Evolutionary conservation across 176 grass and related monocot genomes (phyloP).

Genomic region (Panicum miliaceum): DNA sequence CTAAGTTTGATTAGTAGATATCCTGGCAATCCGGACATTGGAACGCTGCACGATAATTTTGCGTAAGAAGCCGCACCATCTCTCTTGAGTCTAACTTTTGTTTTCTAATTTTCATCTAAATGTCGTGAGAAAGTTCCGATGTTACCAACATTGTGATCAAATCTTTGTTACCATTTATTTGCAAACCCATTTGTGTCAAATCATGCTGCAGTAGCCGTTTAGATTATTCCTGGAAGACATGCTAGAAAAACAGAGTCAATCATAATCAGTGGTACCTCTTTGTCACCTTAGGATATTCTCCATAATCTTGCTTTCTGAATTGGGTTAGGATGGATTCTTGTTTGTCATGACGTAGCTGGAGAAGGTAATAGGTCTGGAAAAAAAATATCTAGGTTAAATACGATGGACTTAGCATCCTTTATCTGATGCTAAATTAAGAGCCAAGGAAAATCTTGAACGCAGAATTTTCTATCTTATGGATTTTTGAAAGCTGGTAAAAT

Average conservation of each 20-base stretch:
- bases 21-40: conserved; percentile 59
- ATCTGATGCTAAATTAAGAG: not conserved
- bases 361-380: conserved; percentile 1
- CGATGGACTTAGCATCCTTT: not conserved
- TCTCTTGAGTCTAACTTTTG: not conserved
- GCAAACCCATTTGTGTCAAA: not conserved
- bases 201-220: not conserved
- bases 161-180: not conserved
- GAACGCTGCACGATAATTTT: conserved; percentile 87
- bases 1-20: conserved; percentile 58
- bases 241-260: not conserved
- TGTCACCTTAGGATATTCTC: not conserved
- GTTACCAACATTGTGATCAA: too few relatives aligned
- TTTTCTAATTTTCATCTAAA: not conserved
- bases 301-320: not conserved
- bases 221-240: not conserved
- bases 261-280: not conserved
- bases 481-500: conserved; percentile 6
- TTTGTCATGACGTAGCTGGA: not conserved
- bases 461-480: not conserved
- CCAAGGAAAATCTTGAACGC: not conserved
- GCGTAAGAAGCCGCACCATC: conserved; percentile 45
- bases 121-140: conserved; percentile 11
- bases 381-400: not conserved
- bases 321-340: not conserved